Evolutionary conservation across 345 rosid genomes (phyloP).

Genomic region (Hypericum androsaemum): DNA sequence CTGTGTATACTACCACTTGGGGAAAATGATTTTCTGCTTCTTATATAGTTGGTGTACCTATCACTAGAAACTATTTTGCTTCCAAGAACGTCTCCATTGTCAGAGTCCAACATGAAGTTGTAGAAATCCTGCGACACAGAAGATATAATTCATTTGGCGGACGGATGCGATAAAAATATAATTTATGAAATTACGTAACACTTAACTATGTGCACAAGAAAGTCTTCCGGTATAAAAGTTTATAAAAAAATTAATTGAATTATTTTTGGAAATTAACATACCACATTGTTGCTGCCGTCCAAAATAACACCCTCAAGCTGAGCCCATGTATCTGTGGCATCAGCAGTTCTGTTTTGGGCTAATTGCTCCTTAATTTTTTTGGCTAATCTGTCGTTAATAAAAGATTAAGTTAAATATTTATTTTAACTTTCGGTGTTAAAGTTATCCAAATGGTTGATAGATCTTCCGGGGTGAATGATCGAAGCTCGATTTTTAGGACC

Average conservation of each 20-base stretch:
- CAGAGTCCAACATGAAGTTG: conserved; percentile 24
- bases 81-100: neutral
- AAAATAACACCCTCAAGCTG: conserved; percentile 17
- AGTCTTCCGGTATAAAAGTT: too few species aligned
- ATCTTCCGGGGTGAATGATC: neutral
- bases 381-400: conserved; percentile 19
- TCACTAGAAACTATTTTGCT: neutral
- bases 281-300: conserved; percentile 25
- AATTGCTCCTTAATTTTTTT: conserved; percentile 23
- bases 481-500: conserved; percentile 7
- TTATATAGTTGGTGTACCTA: conserved; percentile 8
- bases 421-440: neutral
- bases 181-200: too few species aligned
- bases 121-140: conserved; percentile 21
- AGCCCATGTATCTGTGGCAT: conserved; percentile 22
- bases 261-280: conserved; percentile 1
- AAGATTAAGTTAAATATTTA: neutral
- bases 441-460: neutral
- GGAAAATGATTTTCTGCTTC: neutral
- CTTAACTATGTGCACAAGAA: too few species aligned
- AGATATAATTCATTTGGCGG: too few species aligned
- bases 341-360: conserved; percentile 18
- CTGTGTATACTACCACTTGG: too few species aligned
- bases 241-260: neutral
- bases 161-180: too few species aligned